Evolutionary conservation across 441 rosid species (phyloP).

Genomic region (Macaranga tanarius): DNA sequence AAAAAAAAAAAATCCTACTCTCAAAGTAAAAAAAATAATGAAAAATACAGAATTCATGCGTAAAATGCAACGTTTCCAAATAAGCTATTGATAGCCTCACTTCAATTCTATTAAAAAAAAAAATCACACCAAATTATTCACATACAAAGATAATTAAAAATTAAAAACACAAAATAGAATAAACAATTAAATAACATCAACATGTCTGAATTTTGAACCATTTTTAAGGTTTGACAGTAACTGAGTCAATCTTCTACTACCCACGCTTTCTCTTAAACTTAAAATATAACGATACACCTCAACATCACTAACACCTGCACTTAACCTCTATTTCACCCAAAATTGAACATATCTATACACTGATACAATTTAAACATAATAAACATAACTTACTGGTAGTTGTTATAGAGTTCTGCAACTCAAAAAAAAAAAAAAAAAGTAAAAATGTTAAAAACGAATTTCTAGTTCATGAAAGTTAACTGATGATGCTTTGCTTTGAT

Average conservation of each 20-base stretch:
- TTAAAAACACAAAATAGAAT: neutral
- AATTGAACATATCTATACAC: neutral
- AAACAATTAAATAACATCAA: slow-evolving; percentile 9
- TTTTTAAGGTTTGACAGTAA: slow-evolving; percentile 72
- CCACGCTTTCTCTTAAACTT: slow-evolving; percentile 48
- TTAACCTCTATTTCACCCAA: slow-evolving; percentile 23
- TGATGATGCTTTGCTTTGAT: neutral
- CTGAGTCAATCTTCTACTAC: slow-evolving; percentile 43
- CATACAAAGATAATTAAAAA: neutral
- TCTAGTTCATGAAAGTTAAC: neutral
- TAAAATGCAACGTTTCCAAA: too few species aligned
- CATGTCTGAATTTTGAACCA: slow-evolving; percentile 68
- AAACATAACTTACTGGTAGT: slow-evolving; percentile 59
- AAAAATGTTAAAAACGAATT: too few species aligned
- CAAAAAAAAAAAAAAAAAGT: neutral
- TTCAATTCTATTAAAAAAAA: slow-evolving; percentile 62
- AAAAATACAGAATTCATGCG: too few species aligned
- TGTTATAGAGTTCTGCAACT: slow-evolving; percentile 67
- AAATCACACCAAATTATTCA: neutral
- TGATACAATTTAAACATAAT: neutral
- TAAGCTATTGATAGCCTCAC: slow-evolving; percentile 21
- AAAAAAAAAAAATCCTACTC: too few species aligned
- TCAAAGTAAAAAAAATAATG: too few species aligned
- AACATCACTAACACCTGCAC: slow-evolving; percentile 59
- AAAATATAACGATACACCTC: slow-evolving; percentile 53